phyloP scores from a whole-genome alignment of 78 protist species.

The Protostelium mycophagum region DNA sequence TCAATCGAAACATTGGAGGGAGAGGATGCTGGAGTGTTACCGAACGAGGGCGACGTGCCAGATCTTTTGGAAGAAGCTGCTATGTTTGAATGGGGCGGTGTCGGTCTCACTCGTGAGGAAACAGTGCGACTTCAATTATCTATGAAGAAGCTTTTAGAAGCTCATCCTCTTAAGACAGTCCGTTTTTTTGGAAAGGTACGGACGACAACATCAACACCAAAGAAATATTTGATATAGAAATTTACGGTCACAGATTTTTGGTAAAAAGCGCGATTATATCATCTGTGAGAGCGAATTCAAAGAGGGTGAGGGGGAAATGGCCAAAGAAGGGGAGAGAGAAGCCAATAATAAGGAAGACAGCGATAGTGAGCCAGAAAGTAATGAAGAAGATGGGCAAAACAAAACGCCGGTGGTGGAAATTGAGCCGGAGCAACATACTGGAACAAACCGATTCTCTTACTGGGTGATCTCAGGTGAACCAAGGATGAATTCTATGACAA shows the following conservation, averaged over 20 bases:
- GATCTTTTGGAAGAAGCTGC: not conserved
- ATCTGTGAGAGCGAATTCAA: conserved; percentile 7
- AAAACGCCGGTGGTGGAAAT: not conserved
- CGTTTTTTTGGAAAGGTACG: not conserved
- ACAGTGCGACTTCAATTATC: not conserved
- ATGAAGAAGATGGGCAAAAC: not conserved
- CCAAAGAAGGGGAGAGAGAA: not conserved
- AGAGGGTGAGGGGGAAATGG: not conserved
- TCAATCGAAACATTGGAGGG: not conserved
- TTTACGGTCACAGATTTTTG: conserved; percentile 14
- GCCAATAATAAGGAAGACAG: not conserved
- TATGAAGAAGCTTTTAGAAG: not conserved
- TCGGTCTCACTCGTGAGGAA: not conserved
- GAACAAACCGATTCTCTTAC: not conserved
- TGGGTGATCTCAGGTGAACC: not conserved
- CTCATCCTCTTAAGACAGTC: not conserved
- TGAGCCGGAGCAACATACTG: not conserved
- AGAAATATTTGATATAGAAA: not conserved
- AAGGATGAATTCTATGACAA: not conserved
- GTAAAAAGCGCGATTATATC: conserved; percentile 18
- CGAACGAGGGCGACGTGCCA: conserved; percentile 3
- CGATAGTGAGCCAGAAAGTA: not conserved
- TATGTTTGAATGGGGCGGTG: conserved; percentile 6
- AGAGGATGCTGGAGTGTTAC: not conserved
- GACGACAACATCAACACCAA: not conserved